phyloP scores from a whole-genome alignment of 208 protist species.

The Acanthamoeba sp. region DNA sequence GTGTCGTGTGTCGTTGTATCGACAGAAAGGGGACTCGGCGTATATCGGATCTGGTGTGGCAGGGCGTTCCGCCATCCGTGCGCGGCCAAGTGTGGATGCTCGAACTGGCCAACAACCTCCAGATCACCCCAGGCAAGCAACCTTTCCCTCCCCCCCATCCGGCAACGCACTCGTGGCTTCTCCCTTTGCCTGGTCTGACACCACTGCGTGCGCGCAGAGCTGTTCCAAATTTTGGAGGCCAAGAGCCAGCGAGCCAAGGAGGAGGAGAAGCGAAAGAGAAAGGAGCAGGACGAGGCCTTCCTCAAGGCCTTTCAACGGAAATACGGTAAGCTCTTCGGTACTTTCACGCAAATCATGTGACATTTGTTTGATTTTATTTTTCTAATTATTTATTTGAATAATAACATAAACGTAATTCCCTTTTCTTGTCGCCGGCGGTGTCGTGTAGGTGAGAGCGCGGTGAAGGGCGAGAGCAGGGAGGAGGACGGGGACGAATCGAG shows the following conservation, averaged over 20 bases:
- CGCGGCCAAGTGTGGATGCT: slow-evolving; percentile 17
- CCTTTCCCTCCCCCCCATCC: background rate
- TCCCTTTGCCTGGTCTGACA: too few relatives aligned
- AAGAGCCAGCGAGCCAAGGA: slow-evolving; percentile 43
- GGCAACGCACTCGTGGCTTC: too few relatives aligned
- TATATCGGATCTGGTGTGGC: slow-evolving; percentile 49
- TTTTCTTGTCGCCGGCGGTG: too few relatives aligned
- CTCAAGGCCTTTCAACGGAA: background rate
- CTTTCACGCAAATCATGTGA: background rate
- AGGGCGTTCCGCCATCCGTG: slow-evolving; percentile 57
- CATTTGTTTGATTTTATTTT: too few relatives aligned
- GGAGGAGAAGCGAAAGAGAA: background rate
- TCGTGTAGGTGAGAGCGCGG: background rate
- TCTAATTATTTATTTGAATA: too few relatives aligned
- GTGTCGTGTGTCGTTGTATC: background rate
- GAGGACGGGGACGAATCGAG: background rate
- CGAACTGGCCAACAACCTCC: background rate
- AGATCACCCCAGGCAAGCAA: slow-evolving; percentile 23
- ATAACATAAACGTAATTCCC: too few relatives aligned
- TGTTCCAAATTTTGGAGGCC: slow-evolving; percentile 4
- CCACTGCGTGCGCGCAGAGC: too few relatives aligned
- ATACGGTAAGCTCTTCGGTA: background rate
- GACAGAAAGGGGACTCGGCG: background rate
- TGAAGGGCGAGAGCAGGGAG: background rate
- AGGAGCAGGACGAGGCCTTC: slow-evolving; percentile 43